phyloP scores from a whole-genome alignment of 352 stramenopile species.

The Phytopythium litorale region DNA sequence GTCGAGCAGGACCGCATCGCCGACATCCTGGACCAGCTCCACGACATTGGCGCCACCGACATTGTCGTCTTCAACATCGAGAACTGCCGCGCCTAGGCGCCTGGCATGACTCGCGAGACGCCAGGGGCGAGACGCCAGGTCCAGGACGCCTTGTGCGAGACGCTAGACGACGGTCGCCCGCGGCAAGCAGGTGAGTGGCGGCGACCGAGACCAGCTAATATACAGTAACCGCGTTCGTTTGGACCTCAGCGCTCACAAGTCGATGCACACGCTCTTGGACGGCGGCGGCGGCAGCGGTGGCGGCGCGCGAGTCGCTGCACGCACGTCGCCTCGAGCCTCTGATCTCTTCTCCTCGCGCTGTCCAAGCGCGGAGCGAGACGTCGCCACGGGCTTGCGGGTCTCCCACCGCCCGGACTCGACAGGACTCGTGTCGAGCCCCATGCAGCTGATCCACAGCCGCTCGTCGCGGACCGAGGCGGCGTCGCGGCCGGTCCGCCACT shows the following conservation, averaged over 20 bases:
- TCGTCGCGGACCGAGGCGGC: slow-evolving; percentile 28
- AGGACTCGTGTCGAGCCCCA: slow-evolving; percentile 31
- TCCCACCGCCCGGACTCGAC: background rate
- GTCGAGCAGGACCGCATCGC: slow-evolving; percentile 89
- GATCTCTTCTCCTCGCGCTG: background rate
- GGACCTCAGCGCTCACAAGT: background rate
- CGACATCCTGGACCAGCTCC: slow-evolving; percentile 95
- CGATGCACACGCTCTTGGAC: background rate
- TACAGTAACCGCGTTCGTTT: background rate
- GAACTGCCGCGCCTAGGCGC: slow-evolving; percentile 91
- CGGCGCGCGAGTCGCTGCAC: background rate
- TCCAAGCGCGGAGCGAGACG: background rate
- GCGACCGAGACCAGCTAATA: background rate
- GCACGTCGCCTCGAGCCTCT: background rate
- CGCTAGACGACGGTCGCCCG: background rate
- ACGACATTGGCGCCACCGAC: slow-evolving; percentile 94
- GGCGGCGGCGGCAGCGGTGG: slow-evolving; percentile 7
- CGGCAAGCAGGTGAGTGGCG: background rate
- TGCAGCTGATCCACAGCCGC: slow-evolving; percentile 37
- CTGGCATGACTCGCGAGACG: no score
- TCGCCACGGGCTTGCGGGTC: background rate
- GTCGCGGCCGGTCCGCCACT: slow-evolving; percentile 12
- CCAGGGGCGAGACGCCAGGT: no score
- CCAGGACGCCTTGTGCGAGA: no score
- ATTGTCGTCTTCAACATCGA: slow-evolving; percentile 96